A percentile compares a stretch with the other conserved stretches of the same genome.
Conservation (phyloP, 345 rosid species). For the Eucalyptus curtisii region DNA sequence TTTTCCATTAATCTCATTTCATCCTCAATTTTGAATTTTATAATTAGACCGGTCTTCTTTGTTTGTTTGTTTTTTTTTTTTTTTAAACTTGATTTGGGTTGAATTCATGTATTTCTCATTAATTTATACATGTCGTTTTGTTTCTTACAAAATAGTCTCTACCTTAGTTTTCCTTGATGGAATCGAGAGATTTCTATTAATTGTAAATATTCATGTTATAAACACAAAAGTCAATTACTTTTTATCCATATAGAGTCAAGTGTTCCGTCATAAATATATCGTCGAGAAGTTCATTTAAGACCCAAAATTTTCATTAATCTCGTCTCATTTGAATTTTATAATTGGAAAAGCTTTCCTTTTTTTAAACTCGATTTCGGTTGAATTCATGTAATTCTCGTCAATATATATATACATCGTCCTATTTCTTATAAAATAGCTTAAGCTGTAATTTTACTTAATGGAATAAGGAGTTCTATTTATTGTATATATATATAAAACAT, state of each 20-base stretch:
- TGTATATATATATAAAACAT: not conserved
- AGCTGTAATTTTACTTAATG: not conserved
- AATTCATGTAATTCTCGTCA: not conserved
- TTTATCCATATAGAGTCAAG: no score
- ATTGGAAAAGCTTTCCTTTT: not conserved
- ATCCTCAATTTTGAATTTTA: not conserved
- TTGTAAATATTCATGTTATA: no score
- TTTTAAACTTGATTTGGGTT: not conserved
- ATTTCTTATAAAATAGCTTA: not conserved
- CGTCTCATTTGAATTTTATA: not conserved
- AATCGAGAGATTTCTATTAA: not conserved
- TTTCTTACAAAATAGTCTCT: not conserved
- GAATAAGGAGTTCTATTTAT: not conserved
- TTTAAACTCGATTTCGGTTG: not conserved
- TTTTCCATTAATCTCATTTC: not conserved
- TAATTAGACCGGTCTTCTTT: not conserved
- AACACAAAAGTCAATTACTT: no score
- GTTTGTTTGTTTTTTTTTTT: rapidly evolving
- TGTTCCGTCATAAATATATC: no score
- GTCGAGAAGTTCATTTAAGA: no score
- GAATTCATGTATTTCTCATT: not conserved
- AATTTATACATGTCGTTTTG: not conserved
- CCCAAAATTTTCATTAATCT: not conserved
- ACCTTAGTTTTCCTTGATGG: not conserved
- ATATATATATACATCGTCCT: not conserved